Conservation (phyloP, 2,329 filamentous ascomycete genomes). For the Microcyclospora tardicrescens region DNA sequence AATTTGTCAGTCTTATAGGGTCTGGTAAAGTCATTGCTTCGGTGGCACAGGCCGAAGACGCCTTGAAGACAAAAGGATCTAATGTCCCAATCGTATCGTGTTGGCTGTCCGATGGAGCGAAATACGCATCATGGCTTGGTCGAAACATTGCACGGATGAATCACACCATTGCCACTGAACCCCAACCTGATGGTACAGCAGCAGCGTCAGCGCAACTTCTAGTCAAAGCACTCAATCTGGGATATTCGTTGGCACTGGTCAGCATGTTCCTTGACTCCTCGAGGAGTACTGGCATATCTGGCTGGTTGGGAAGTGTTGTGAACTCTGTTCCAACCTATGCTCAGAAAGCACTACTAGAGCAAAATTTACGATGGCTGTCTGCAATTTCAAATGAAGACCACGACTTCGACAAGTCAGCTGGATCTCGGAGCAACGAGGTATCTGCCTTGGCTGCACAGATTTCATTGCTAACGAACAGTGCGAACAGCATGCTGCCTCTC, state of each 20-base stretch:
- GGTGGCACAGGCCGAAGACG: constrained; percentile 45
- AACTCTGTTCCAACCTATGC: constrained; percentile 8
- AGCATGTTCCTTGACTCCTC: constrained; percentile 2
- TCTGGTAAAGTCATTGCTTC: constrained; percentile 48
- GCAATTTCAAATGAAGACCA: not conserved
- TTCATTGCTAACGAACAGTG: constrained; percentile 6
- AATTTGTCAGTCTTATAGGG: constrained; percentile 45
- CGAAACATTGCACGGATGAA: constrained; percentile 39
- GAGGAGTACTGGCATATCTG: not conserved
- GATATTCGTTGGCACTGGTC: constrained; percentile 36
- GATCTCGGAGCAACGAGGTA: not conserved
- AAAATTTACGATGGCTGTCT: constrained; percentile 20
- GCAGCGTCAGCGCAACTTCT: constrained; percentile 29
- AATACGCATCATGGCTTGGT: constrained; percentile 62
- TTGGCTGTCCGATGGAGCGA: constrained; percentile 54
- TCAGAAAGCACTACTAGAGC: constrained; percentile 32
- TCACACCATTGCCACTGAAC: too few species aligned
- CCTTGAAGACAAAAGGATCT: constrained; percentile 25
- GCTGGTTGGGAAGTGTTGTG: not conserved
- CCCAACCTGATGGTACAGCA: not conserved
- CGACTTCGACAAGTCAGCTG: too few species aligned
- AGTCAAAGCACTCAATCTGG: constrained; percentile 53
- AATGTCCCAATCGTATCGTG: constrained; percentile 34
- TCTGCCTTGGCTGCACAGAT: constrained; percentile 8
- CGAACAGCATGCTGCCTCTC: constrained; percentile 10